Conservation (phyloP, 257 asterid species). For the Pogostemon cablin region DNA sequence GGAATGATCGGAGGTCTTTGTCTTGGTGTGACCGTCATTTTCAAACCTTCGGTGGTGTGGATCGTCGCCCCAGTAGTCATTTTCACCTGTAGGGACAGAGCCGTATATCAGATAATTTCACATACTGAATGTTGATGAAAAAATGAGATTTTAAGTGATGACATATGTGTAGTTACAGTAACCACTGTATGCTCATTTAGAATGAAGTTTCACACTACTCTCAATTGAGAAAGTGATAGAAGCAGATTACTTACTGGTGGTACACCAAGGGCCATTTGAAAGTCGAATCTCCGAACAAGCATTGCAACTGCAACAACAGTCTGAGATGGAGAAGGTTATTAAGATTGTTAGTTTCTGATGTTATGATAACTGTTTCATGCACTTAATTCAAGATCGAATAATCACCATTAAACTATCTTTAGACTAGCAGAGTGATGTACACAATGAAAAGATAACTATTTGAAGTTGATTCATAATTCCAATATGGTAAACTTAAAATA, state of each 20-base stretch:
- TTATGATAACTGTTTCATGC: constrained; percentile 9
- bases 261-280: constrained; percentile 87
- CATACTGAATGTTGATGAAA: background rate
- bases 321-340: constrained; percentile 41
- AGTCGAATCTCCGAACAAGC: constrained; percentile 89
- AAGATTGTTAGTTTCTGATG: constrained; percentile 22
- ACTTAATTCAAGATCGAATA: constrained; percentile 2
- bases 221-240: background rate
- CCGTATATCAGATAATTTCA: background rate
- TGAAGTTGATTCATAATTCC: constrained; percentile 14
- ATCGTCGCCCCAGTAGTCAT: constrained; percentile 99
- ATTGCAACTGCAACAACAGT: constrained; percentile 78
- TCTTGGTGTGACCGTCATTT: constrained; percentile 82
- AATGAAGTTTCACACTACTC: background rate
- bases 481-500: constrained; percentile 14
- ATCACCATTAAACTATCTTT: constrained; percentile 15
- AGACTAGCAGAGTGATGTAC: constrained; percentile 4
- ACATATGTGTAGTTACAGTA: background rate
- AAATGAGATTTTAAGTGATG: background rate
- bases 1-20: constrained; percentile 67
- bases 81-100: constrained; percentile 59
- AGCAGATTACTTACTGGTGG: constrained; percentile 76
- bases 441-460: constrained; percentile 2
- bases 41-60: constrained; percentile 92
- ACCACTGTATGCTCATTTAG: background rate